Percentiles rank a stretch among this genome's conserved stretches.
Conservation (phyloP, 176 grass and related monocot genomes). For the Eremochloa ophiuroides region DNA sequence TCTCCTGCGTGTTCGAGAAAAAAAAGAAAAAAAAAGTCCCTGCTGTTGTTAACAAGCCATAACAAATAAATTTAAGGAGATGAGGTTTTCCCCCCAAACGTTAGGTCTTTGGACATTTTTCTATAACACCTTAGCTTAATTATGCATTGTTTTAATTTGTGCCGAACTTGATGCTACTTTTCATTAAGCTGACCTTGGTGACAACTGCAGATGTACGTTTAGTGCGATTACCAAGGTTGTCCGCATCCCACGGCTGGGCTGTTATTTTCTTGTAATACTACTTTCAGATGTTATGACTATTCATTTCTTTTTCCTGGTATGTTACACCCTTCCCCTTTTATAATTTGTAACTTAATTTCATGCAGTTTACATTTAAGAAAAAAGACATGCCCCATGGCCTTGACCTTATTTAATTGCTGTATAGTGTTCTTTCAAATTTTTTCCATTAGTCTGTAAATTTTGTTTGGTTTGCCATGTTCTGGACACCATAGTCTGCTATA, state of each 20-base stretch:
- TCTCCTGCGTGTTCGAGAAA: no score
- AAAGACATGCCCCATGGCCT: not conserved
- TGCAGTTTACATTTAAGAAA: not conserved
- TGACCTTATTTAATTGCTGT: not conserved
- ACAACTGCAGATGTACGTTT: conserved; percentile 86
- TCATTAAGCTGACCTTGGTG: conserved; percentile 20
- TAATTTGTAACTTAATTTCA: not conserved
- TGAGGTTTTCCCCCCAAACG: not conserved
- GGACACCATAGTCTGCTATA: not conserved
- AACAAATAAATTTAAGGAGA: not conserved
- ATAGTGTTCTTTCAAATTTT: not conserved
- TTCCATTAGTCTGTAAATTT: not conserved
- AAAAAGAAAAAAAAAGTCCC: no score
- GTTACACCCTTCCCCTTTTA: conserved; percentile 31
- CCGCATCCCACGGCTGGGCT: conserved; percentile 66
- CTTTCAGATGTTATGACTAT: conserved; percentile 98
- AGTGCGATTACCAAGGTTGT: conserved; percentile 85
- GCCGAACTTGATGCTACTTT: not conserved
- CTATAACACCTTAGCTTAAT: not conserved
- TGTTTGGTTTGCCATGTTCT: not conserved
- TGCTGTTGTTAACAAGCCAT: not conserved
- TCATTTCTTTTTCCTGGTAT: conserved; percentile 99
- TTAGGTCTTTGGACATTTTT: not conserved
- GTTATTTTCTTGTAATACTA: conserved; percentile 95
- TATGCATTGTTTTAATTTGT: not conserved